A percentile compares a stretch with the other conserved stretches of the same genome.
Evolutionary conservation across 441 rosid genomes (phyloP).

Genomic region (Theobroma grandiflorum): DNA sequence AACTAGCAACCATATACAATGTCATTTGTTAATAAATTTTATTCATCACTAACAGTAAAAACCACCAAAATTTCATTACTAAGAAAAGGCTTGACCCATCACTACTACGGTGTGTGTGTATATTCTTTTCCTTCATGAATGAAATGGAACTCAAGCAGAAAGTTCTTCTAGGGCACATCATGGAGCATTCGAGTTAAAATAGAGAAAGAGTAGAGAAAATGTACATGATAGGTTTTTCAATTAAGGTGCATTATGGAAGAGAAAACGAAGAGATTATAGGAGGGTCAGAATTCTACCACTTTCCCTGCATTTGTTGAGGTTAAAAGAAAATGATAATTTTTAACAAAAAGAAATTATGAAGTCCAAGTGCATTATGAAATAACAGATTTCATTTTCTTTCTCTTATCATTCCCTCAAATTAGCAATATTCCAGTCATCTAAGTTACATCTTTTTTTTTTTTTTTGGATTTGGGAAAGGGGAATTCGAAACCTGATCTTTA

Average conservation of each 20-base stretch:
- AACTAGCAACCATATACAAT: slow-evolving; percentile 13
- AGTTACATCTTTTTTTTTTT: neutral
- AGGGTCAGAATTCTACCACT: neutral
- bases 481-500: too few relatives aligned
- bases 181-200: neutral
- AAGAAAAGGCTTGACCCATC: slow-evolving; percentile 1
- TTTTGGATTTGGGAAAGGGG: too few relatives aligned
- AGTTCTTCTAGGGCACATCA: neutral
- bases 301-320: neutral
- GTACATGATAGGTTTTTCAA: neutral
- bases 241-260: neutral
- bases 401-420: neutral
- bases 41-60: slow-evolving; percentile 18
- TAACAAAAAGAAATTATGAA: neutral
- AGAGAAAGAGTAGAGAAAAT: neutral
- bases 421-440: neutral
- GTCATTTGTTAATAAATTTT: slow-evolving; percentile 2
- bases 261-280: neutral
- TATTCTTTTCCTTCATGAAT: neutral
- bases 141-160: neutral
- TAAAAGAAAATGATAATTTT: neutral
- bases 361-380: neutral
- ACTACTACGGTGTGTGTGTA: neutral
- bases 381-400: neutral
- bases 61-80: neutral